Conservation (phyloP, 148 eudicot species). For the Camellia granthamiana region DNA sequence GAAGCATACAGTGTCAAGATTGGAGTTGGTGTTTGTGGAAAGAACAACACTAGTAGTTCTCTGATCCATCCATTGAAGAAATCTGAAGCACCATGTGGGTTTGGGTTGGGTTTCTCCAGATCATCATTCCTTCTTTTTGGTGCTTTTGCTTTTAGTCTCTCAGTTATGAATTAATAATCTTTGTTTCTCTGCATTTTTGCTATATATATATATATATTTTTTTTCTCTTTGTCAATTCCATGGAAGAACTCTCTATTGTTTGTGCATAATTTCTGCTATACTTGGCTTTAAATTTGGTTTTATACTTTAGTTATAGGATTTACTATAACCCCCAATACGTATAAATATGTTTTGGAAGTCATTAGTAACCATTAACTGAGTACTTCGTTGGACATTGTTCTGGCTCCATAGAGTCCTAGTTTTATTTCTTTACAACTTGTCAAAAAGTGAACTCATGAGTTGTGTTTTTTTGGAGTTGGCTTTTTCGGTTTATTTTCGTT, state of each 20-base stretch:
- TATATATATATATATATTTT: neutral
- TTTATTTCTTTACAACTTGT: neutral
- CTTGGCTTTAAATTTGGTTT: neutral
- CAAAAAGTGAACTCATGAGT: neutral
- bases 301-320: neutral
- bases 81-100: constrained; percentile 34
- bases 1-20: constrained; percentile 26
- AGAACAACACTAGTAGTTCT: constrained; percentile 30
- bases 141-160: constrained; percentile 15
- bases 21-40: constrained; percentile 47
- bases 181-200: neutral
- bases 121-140: constrained; percentile 18
- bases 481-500: too few relatives aligned
- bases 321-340: neutral
- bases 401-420: neutral
- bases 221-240: neutral
- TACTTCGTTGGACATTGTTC: neutral
- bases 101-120: constrained; percentile 12
- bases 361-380: neutral
- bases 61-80: constrained; percentile 40
- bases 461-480: neutral
- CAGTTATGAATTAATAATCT: constrained; percentile 7
- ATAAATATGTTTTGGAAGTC: neutral
- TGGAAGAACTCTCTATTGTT: neutral
- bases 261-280: neutral